Evolutionary conservation across 2,329 filamentous ascomycete species (phyloP).

Genomic region (Rachicladosporium sp.): DNA sequence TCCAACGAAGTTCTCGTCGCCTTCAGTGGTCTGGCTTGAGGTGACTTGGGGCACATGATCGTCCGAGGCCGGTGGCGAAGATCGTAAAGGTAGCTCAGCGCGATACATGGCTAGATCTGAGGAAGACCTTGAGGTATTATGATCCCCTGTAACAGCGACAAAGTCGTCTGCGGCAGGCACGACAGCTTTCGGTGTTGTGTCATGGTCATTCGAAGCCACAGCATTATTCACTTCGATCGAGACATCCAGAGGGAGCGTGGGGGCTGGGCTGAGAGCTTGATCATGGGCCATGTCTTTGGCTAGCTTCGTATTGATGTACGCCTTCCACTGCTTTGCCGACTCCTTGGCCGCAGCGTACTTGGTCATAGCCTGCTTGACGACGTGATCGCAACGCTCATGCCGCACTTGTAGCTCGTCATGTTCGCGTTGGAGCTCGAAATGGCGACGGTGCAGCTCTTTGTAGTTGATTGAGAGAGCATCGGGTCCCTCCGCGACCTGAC

Average conservation of each 20-base stretch:
- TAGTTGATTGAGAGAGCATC: conserved; percentile 6
- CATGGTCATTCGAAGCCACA: too few species aligned
- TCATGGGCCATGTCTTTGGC: not conserved
- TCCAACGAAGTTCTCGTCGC: conserved; percentile 8
- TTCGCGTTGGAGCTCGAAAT: conserved; percentile 4
- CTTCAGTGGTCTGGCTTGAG: conserved; percentile 34
- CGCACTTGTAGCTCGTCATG: conserved; percentile 16
- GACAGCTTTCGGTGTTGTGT: too few species aligned
- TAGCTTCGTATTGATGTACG: conserved; percentile 10
- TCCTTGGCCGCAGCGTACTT: conserved; percentile 27
- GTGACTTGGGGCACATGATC: conserved; percentile 8
- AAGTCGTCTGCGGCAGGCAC: too few species aligned
- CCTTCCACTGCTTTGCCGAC: conserved; percentile 21
- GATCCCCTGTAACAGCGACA: too few species aligned
- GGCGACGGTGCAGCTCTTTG: conserved; percentile 16
- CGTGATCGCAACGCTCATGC: conserved; percentile 13
- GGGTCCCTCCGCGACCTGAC: too few species aligned
- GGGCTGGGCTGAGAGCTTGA: too few species aligned
- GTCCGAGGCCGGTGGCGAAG: not conserved
- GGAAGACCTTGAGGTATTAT: not conserved
- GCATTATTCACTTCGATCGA: not conserved
- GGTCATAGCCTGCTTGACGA: conserved; percentile 16
- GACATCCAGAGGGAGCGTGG: not conserved
- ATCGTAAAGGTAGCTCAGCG: not conserved
- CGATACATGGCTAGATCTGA: not conserved